Base-by-base conservation (phyloP, 1,139 yeast species). In the Wickerhamomyces sp. region DNA sequence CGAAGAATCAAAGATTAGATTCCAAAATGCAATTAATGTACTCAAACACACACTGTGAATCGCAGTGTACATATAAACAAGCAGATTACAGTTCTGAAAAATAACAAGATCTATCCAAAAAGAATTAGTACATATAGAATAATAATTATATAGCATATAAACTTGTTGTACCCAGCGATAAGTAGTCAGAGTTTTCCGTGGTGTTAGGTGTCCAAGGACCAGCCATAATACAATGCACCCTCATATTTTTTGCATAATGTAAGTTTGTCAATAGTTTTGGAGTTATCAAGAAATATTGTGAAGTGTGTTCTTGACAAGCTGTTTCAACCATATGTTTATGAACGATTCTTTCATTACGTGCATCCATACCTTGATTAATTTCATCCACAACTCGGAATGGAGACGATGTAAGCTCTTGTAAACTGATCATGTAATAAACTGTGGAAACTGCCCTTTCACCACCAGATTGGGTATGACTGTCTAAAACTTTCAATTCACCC, bases 341-440 rank as follows among this genome's bases (percentile, higher is more conserved):
- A 3, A 95, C 94, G 65, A 78, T 73, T 47, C 94, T 77, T 61
- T 94, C 98, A 57, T 92, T 92, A 45, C 77, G 76, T 8, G 95
- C 88, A 63, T 94, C 99, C 97, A 94, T 90, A 48, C 98, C 99
- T 65, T 94, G 99, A 60, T 94, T 94, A 48, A 94, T 94, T 66
- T 94, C 99, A 62, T 94, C 99, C 7, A 94, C 97, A 3, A 92
- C 92, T 54, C 97, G 70, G 57, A 94, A 88, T 9, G 98, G 98
- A 0, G 97, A 89, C 31, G 75, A 75, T 0, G 97, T 82, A 43
- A 87, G 70, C n/a, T 90, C 92, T 64, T 94, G 99, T 45, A 94
- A 65, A 1, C 97, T 83, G 74, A 94, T 86, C 53, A 94, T 74
- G 57, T 85, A 94, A 43, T 89, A 77, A 8, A 92, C 90, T 0